A percentile compares a stretch with the other conserved stretches of the same genome.
phyloP scores from a whole-genome alignment of 2,329 filamentous ascomycete species.

The Albifimbria verrucaria region DNA sequence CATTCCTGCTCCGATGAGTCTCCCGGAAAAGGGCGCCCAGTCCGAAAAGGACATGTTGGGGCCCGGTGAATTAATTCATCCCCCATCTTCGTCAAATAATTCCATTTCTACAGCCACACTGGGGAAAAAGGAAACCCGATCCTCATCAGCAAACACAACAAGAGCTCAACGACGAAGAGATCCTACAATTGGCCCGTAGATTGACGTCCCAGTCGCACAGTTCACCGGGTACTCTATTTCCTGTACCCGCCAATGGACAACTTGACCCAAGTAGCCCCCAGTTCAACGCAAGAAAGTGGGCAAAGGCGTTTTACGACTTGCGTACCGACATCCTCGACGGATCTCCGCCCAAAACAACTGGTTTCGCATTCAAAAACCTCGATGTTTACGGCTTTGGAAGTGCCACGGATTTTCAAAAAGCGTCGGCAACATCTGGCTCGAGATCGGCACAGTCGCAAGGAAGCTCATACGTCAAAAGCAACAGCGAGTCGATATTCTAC shows the following conservation, averaged over 20 bases:
- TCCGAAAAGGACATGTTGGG: background rate
- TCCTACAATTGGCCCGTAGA: slow-evolving; percentile 24
- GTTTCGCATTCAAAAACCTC: slow-evolving; percentile 39
- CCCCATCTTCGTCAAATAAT: background rate
- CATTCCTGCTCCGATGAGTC: background rate
- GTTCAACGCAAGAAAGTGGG: slow-evolving; percentile 42
- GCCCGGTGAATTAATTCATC: too few relatives aligned
- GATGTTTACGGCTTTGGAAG: slow-evolving; percentile 39
- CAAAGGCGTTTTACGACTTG: slow-evolving; percentile 31
- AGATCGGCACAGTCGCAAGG: slow-evolving; percentile 11
- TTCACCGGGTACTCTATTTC: slow-evolving; percentile 22
- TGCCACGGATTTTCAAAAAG: slow-evolving; percentile 40
- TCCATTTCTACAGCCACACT: background rate
- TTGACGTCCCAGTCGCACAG: slow-evolving; percentile 22
- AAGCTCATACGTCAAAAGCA: slow-evolving; percentile 8
- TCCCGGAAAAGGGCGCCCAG: background rate
- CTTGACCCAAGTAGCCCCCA: slow-evolving; percentile 36
- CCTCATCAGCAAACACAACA: background rate
- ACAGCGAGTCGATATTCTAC: slow-evolving; percentile 24
- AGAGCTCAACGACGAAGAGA: slow-evolving; percentile 11
- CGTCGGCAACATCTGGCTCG: slow-evolving; percentile 29
- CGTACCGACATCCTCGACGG: slow-evolving; percentile 20
- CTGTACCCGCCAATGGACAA: slow-evolving; percentile 15
- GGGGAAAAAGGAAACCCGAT: background rate
- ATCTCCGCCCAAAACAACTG: slow-evolving; percentile 24